Percentiles rank a stretch among this genome's conserved stretches.
Conservation (phyloP, 2,329 filamentous ascomycete species). For the Scedosporium apiospermum region DNA sequence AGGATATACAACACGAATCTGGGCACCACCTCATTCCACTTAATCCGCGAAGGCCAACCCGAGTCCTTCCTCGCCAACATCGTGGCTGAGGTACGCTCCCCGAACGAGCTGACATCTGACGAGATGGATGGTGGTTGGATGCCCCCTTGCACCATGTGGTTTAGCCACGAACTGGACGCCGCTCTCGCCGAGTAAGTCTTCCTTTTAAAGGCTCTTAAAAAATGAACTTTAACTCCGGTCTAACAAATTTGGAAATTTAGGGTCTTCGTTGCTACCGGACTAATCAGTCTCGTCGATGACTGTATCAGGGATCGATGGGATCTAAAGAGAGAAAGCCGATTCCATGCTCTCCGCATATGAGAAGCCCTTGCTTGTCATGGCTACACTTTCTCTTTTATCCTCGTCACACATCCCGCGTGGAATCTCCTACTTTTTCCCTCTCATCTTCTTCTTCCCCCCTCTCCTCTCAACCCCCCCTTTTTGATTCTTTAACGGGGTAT, state of each 20-base stretch:
- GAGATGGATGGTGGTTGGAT: constrained; percentile 78
- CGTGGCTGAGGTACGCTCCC: constrained; percentile 66
- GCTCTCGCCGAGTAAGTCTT: constrained; percentile 69
- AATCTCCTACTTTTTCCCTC: background rate
- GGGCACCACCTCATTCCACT: constrained; percentile 65
- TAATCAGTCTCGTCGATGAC: constrained; percentile 83
- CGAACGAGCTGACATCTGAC: constrained; percentile 61
- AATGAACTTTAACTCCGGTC: too few relatives aligned
- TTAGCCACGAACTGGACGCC: constrained; percentile 64
- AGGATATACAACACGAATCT: constrained; percentile 61
- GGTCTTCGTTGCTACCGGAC: constrained; percentile 80
- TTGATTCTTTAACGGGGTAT: background rate
- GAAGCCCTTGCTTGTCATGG: background rate
- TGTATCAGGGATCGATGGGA: constrained; percentile 73
- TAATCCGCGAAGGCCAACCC: constrained; percentile 56
- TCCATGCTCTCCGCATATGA: constrained; percentile 5
- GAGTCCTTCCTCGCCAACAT: constrained; percentile 67
- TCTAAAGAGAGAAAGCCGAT: constrained; percentile 29
- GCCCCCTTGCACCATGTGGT: constrained; percentile 83
- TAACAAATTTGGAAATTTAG: constrained; percentile 31
- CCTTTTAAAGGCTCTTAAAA: constrained; percentile 12
- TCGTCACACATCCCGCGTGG: too few relatives aligned
- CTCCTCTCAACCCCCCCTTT: background rate
- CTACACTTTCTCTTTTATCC: too few relatives aligned
- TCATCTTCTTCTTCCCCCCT: background rate